phyloP scores from a whole-genome alignment of 805 yeast species.

The Metschnikowia cubensis region DNA sequence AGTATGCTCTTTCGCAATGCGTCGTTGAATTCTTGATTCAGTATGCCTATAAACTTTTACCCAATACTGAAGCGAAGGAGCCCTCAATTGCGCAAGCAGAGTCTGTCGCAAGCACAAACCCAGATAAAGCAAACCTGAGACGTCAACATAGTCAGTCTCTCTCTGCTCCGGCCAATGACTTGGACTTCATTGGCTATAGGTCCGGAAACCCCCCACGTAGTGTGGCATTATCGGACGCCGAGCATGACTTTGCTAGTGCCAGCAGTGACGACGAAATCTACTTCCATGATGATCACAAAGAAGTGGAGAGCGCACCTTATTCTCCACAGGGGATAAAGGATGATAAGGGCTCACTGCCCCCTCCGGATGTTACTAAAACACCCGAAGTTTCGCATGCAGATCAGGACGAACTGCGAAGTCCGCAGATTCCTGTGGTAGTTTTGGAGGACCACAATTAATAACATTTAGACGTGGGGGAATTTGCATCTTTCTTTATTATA shows the following conservation, averaged over 20 bases:
- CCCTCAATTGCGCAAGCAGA: slow-evolving; percentile 13
- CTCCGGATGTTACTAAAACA: background rate
- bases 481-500: background rate
- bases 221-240: slow-evolving; percentile 16
- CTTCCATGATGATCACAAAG: slow-evolving; percentile 1
- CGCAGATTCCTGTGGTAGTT: slow-evolving; percentile 7
- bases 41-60: slow-evolving; percentile 74
- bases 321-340: background rate
- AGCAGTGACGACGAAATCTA: slow-evolving; percentile 17
- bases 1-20: slow-evolving; percentile 79
- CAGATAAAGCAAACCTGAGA: slow-evolving; percentile 8
- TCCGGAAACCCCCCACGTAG: slow-evolving; percentile 13
- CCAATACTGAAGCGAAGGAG: slow-evolving; percentile 32
- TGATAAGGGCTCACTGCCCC: background rate
- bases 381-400: background rate
- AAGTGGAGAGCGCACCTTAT: background rate
- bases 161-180: slow-evolving; percentile 27
- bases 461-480: background rate
- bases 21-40: slow-evolving; percentile 88
- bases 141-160: slow-evolving; percentile 36
- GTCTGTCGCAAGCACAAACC: background rate
- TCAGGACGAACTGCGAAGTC: slow-evolving; percentile 3
- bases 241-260: slow-evolving; percentile 15
- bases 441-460: slow-evolving; percentile 4
- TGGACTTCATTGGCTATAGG: slow-evolving; percentile 37